Evolutionary conservation across 192 early-diverging fungal genomes (phyloP), one percentile per base, ranked within the genome.

Genomic region (Backusella psychrophila): DNA sequence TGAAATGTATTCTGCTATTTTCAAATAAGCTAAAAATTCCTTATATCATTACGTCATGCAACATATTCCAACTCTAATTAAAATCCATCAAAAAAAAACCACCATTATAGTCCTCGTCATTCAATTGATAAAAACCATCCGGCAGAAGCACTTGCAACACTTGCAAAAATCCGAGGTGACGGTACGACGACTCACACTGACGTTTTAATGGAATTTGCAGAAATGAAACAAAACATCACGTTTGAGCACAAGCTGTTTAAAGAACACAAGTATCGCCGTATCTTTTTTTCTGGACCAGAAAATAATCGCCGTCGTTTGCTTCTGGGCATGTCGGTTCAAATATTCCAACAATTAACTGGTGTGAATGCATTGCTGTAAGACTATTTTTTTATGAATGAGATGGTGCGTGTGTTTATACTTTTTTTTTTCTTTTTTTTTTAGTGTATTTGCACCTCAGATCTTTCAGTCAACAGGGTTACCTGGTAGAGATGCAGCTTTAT

Each of bases 301-400:
- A 86, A 88, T 23, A 87, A 89, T 33, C 81, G 87, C 29, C 87
- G 88, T 4, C 86, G 92, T 15, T 71, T 89, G 8, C 44, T 86
- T 1, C 49, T 89, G 12, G 90, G 90, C 5, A 77, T 92, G 9
- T 69, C 78, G n/a, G 80, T 93, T 38, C 91, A 91, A 75, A 76
- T 85, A n/a, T 86, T 91, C 63, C 90, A 92, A 78, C 93, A 94
- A 80, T 75, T 89, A 33, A 94, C 92, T 21, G 94, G 93, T 56
- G 90, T 93, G 74, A 95, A 95, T 81, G 86, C 87, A 39, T 85
- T 93, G 19, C 77, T 95, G 84, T 94, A 94, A 74, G 72, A 33
- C 38, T 34, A 23, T 31, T 12, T 19, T 31, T 4, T 29, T 5
- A 33, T n/a, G 42, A 72, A 21, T 86, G 89, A 41, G 85, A 94